phyloP scores from a whole-genome alignment of 2,329 filamentous ascomycete species.

The Tolypocladium ovalisporum region DNA sequence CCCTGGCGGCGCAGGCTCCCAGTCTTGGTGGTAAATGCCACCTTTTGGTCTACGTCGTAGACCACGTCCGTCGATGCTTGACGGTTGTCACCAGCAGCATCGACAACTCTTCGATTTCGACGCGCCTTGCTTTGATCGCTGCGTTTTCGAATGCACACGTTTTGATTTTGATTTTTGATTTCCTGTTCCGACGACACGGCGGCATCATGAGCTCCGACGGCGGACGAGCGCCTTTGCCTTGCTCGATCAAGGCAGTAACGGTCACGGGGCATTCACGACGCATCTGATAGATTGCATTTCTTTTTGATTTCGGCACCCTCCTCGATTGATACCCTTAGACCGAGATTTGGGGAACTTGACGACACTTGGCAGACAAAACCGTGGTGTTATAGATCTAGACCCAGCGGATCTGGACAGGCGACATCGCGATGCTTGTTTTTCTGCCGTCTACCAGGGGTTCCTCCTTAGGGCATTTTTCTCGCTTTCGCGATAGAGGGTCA shows the following conservation, averaged over 20 bases:
- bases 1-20: conserved; percentile 57
- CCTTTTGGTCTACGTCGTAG: conserved; percentile 31
- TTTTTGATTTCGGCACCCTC: conserved; percentile 30
- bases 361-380: conserved; percentile 25
- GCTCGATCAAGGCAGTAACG: conserved; percentile 23
- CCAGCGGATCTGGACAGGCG: conserved; percentile 21
- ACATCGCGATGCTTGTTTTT: conserved; percentile 26
- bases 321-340: conserved; percentile 35
- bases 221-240: conserved; percentile 20
- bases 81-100: not conserved
- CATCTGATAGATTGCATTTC: conserved; percentile 33
- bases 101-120: conserved; percentile 5
- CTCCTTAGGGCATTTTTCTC: conserved; percentile 27
- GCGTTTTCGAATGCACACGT: conserved; percentile 9
- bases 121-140: conserved; percentile 10
- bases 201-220: conserved; percentile 29
- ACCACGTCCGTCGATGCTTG: not conserved
- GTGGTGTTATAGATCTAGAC: conserved; percentile 24
- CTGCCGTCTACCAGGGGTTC: conserved; percentile 25
- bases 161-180: conserved; percentile 9
- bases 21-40: conserved; percentile 51
- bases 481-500: conserved; percentile 32
- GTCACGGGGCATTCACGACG: conserved; percentile 29
- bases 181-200: conserved; percentile 23
- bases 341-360: conserved; percentile 27